Base-by-base conservation (phyloP, 306 rosid genomes). In the Quercus glauca region DNA sequence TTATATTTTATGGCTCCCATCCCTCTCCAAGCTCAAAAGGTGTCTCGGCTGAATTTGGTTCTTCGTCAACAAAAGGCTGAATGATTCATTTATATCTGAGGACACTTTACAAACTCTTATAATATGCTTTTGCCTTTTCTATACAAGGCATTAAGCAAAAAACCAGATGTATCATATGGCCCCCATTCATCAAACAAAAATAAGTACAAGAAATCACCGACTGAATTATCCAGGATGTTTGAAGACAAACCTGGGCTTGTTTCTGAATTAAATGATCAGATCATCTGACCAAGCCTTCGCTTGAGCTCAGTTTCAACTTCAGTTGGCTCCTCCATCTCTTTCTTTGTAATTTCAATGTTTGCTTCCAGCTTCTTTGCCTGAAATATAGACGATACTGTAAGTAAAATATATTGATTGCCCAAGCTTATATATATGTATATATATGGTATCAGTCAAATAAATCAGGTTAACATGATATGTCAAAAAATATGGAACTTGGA, bases 231-330 rank as follows among this genome's bases (percentile, higher is more conserved):
- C 61, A 74, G 21, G 75, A 79, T 55, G 55, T 51, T 64, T 49
- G 69, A 64, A 73, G 77, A 73, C 85, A 71, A 73, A 91, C 99
- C 99, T 95, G 94, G 55, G 96, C 85, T 88, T 95, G 99, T 85
- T 89, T 95, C 79, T 89, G 96, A 83, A 95, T 95, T 85, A 95
- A 93, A 91, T 95, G 98, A 67, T 95, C 98, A 74, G 99, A n/a
- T 95, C 97, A 95, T 88, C 86, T 90, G 99, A 70, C 82, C 79
- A 85, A 95, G 96, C 89, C 97, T 91, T 81, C 88, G 91, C 89
- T 90, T 87, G 77, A 95, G 91, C 92, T 93, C 97, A 77, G 89
- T 72, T 84, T 95, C 99, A 76, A 93, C 85, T 80, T 91, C 93
- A 31, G 97, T 93, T 65, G 98, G 98, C 67, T 95, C 94, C 87